Base-by-base conservation (phyloP, 371 early-diverging fungal genomes). In the Umbelopsis sp. region DNA sequence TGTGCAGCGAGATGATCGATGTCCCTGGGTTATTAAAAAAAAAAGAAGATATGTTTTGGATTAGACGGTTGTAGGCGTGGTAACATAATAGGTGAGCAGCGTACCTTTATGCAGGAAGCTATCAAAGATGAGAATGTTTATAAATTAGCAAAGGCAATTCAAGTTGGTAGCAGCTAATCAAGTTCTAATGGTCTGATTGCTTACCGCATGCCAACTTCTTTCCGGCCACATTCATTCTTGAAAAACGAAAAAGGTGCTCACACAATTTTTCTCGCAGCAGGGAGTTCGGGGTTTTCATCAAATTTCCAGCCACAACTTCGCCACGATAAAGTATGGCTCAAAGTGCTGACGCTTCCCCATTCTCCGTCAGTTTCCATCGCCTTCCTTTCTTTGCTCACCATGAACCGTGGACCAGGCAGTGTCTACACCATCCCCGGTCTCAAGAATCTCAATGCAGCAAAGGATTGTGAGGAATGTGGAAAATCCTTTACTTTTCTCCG, bases 1-100 rank as follows among this genome's bases (percentile, higher is more conserved):
- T 44, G 66, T 76, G 70, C 90, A 90, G 32, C 76, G 76, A 18
- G 88, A 81, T 11, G 88, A 86, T 35, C 90, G 81, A 70, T 90
- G 90, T n/a, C 90, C 90, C 76, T 88, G 77, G 25, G 32, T 20
- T 22, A 10, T 46, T 32, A 10, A 48, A 48, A 16, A 8, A 29
- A 24, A 8, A 53, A 8, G 25, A 45, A 29, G 29, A 29, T 29
- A 29, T 29, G 22, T 22, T 22, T 22, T 22, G 22, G 22, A 29
- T 29, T 29, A 29, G 29, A 3, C 29, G 29, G 29, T 29, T 29
- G 29, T 4, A 29, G 29, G 29, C 29, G n/a, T 29, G 1, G 29
- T 29, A 29, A 29, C 1, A 29, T 29, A 0, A 29, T 29, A 1
- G 29, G 29, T 29, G 29, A 29, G 29, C 29, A 29, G 29, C 29